phyloP scores from a whole-genome alignment of 495 filamentous ascomycete species.

The Daldinia decipiens region DNA sequence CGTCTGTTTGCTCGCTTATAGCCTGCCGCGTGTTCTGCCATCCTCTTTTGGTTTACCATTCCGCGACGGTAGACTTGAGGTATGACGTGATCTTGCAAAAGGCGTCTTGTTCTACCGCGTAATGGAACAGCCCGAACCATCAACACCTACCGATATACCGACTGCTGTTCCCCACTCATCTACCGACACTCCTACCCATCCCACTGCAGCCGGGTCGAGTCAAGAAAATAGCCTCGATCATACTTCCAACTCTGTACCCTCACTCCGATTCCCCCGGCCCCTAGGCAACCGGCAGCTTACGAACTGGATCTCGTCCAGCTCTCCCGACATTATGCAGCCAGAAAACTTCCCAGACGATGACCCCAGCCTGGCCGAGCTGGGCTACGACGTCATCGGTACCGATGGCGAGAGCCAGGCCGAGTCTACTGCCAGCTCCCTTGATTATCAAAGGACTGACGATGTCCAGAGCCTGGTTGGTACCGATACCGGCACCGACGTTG shows the following conservation, averaged over 20 bases:
- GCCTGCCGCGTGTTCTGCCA: slow-evolving; percentile 40
- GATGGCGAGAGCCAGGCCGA: slow-evolving; percentile 61
- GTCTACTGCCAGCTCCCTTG: slow-evolving; percentile 59
- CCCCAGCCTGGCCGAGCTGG: slow-evolving; percentile 63
- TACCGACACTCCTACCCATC: slow-evolving; percentile 24
- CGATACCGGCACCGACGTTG: slow-evolving; percentile 55
- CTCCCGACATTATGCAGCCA: slow-evolving; percentile 60
- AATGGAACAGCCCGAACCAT: slow-evolving; percentile 55
- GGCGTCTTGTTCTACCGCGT: slow-evolving; percentile 52
- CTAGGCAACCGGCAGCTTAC: slow-evolving; percentile 60
- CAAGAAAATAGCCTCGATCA: slow-evolving; percentile 21
- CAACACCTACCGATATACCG: slow-evolving; percentile 42
- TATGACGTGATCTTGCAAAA: slow-evolving; percentile 50
- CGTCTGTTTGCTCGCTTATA: slow-evolving; percentile 23
- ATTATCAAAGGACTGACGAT: slow-evolving; percentile 59
- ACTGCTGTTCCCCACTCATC: slow-evolving; percentile 40
- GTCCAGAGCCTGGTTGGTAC: slow-evolving; percentile 65
- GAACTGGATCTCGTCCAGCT: slow-evolving; percentile 62
- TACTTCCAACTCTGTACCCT: slow-evolving; percentile 50
- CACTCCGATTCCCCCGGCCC: slow-evolving; percentile 62
- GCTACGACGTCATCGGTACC: slow-evolving; percentile 66
- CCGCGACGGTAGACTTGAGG: slow-evolving; percentile 43
- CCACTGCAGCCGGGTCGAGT: slow-evolving; percentile 29
- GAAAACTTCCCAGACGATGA: slow-evolving; percentile 54
- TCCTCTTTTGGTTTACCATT: slow-evolving; percentile 30